A percentile compares a stretch with the other conserved stretches of the same genome.
These are phyloP conservation scores for Erodium texanum DNA, from an alignment of 441 rosid species.

Conservation along the genomic window DNA sequence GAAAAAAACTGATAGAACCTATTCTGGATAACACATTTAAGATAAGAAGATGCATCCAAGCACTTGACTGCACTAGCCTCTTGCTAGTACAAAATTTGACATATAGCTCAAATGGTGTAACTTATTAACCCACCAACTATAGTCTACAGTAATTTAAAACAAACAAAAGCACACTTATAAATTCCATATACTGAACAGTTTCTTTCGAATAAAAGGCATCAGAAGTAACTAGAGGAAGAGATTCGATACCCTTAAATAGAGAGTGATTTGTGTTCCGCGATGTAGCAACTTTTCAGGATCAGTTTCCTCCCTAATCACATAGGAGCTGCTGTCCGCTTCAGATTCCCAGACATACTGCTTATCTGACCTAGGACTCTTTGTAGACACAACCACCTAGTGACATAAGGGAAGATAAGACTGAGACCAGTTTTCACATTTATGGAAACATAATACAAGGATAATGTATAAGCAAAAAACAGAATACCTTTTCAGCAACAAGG, in stretches of 20 bases:
- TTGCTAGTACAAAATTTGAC: no score
- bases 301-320: constrained; percentile 70
- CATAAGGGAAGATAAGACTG: constrained; percentile 10
- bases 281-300: constrained; percentile 61
- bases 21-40: no score
- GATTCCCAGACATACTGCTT: constrained; percentile 95
- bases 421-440: not conserved
- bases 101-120: not conserved
- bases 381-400: constrained; percentile 68
- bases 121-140: not conserved
- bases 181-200: not conserved
- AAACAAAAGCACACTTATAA: not conserved
- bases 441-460: not conserved
- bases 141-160: not conserved
- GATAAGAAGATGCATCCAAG: no score
- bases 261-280: constrained; percentile 89
- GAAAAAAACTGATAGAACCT: no score
- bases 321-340: constrained; percentile 76
- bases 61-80: no score
- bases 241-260: constrained; percentile 58
- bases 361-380: constrained; percentile 86
- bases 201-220: not conserved
- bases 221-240: constrained; percentile 3
- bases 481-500: constrained; percentile 91
- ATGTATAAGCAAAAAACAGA: not conserved